Conservation (phyloP, 768 basidiomycete genomes). For the Mycena olivaceomarginata region DNA sequence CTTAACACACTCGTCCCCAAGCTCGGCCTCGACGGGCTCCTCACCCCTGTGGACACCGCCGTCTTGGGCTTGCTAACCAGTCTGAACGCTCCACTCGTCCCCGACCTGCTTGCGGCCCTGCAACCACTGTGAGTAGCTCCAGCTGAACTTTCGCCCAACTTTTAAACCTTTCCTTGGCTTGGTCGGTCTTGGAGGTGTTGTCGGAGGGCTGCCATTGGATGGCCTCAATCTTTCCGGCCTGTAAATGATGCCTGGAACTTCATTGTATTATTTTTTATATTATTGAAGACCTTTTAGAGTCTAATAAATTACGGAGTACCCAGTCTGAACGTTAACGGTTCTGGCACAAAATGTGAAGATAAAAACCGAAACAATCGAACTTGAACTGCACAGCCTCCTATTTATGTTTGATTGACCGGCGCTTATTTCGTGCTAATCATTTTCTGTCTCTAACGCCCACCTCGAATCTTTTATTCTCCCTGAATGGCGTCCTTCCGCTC, state of each 20-base stretch:
- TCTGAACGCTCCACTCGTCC: conserved; percentile 7
- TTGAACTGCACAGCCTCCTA: background rate
- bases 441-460: conserved; percentile 5
- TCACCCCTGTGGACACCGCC: background rate
- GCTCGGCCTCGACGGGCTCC: conserved; percentile 2
- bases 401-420: background rate
- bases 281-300: too few relatives aligned
- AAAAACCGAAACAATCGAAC: background rate
- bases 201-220: too few relatives aligned
- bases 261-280: too few relatives aligned
- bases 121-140: too few relatives aligned
- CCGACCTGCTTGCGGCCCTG: conserved; percentile 9
- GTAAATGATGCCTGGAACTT: too few relatives aligned
- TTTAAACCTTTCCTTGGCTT: background rate
- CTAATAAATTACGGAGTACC: too few relatives aligned
- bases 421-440: background rate
- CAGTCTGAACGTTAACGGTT: too few relatives aligned
- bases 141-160: background rate
- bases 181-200: background rate
- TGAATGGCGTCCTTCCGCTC: conserved; percentile 41
- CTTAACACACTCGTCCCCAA: too few relatives aligned
- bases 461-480: background rate
- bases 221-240: too few relatives aligned
- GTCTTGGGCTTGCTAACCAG: conserved; percentile 9
- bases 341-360: background rate